Base-by-base conservation (phyloP, 148 eudicot species). In the Chenopodium suecicum region DNA sequence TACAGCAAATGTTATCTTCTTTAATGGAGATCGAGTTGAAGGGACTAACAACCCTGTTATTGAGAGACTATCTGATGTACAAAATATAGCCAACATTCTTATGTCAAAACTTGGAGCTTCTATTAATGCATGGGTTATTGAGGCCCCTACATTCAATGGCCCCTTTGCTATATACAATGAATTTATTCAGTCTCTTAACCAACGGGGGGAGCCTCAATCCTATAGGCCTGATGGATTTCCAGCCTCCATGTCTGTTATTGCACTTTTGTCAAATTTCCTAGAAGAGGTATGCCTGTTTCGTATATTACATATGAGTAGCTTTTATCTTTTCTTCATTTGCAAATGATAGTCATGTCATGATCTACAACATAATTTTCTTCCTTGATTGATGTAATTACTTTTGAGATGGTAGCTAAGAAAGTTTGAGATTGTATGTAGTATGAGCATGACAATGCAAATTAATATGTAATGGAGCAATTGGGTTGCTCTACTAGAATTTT, bases 151-250 rank as follows among this genome's bases (percentile, higher is more conserved):
- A 80, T 95, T 91, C 76, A 93, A 86, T 82, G 98, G 96, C 47
- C 96, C 97, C 70, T 95, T 93, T 83, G 96, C 98, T 80, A 87
- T 91, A 41, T 93, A 92, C 80, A 89, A 87, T 77, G 93, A 92
- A 70, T 90, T 93, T 29, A 83, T 91, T 58, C 91, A 91, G 13
- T 87, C 89, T 47, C 79, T 93, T 67, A 92, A 90, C 81, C 78
- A 81, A 56, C 50, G 77, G 86, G 98, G 98, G 10, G 98, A 93
- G 80, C 98, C 98, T n/a, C 83, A 89, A 78, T 81, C 79, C 25
- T 93, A 93, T 84, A 86, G 84, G 13, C 84, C 94, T 69, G 68
- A 73, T 82, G 97, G 92, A 60, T 90, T 86, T 82, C 94, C 92
- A 16, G 94, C 98, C 75, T 95, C 98, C 69, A 76, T 86, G 22